These are phyloP conservation scores for Aspergillus sclerotiicarbonarius DNA, from an alignment of 495 filamentous ascomycete species.

Conservation along the genomic window DNA sequence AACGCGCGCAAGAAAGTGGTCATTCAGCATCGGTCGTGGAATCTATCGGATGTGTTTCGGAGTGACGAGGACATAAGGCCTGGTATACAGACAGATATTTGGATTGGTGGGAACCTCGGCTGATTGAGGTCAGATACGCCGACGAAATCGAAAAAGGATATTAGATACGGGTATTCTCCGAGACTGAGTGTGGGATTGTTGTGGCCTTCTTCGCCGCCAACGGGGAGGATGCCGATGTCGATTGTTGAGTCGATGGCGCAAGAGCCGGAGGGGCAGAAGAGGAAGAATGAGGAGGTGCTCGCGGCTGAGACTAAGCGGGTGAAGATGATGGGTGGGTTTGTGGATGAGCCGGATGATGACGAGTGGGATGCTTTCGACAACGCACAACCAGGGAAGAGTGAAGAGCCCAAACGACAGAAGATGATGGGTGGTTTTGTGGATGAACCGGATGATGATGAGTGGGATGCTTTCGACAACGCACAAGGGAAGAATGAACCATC, in stretches of 20 bases:
- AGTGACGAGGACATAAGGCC: slow-evolving; percentile 58
- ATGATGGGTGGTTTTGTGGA: slow-evolving; percentile 24
- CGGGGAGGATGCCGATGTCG: slow-evolving; percentile 54
- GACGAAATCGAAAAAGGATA: slow-evolving; percentile 28
- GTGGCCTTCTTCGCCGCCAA: slow-evolving; percentile 35
- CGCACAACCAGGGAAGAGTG: slow-evolving; percentile 36
- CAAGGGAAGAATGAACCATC: slow-evolving; percentile 40
- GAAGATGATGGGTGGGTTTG: slow-evolving; percentile 47
- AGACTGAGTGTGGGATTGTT: slow-evolving; percentile 12
- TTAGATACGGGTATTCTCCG: slow-evolving; percentile 16
- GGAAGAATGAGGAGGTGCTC: slow-evolving; percentile 47
- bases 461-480: slow-evolving; percentile 27
- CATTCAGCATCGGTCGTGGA: slow-evolving; percentile 63
- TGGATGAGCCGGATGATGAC: slow-evolving; percentile 39
- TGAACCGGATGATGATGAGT: slow-evolving; percentile 42
- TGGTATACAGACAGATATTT: slow-evolving; percentile 28
- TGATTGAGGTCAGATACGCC: slow-evolving; percentile 37
- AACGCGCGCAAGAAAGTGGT: slow-evolving; percentile 56
- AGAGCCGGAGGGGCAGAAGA: slow-evolving; percentile 42
- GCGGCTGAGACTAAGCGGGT: slow-evolving; percentile 39
- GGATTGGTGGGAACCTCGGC: background rate
- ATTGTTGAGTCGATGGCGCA: slow-evolving; percentile 53
- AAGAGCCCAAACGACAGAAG: slow-evolving; percentile 31
- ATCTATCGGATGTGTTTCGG: slow-evolving; percentile 57
- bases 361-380: slow-evolving; percentile 29